phyloP scores from a whole-genome alignment of 768 basidiomycete genomes.

The Mycena albidolilacea region DNA sequence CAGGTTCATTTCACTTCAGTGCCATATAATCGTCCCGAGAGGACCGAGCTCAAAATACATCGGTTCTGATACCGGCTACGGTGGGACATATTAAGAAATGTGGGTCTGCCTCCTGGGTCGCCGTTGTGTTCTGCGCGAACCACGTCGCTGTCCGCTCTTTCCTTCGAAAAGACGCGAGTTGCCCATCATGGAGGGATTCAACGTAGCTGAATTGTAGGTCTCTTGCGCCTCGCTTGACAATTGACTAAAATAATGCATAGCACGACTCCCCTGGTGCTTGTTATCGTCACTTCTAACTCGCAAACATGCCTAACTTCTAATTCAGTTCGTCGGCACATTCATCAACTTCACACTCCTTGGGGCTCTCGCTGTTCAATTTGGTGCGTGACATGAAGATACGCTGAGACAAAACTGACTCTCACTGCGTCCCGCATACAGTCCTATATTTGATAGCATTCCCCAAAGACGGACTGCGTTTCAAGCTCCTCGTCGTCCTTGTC shows the following conservation, averaged over 20 bases:
- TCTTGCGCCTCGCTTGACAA: background rate
- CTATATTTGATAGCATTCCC: constrained; percentile 55
- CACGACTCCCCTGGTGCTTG: constrained; percentile 16
- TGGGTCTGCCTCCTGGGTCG: background rate
- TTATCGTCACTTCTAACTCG: background rate
- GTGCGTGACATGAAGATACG: background rate
- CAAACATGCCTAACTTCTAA: background rate
- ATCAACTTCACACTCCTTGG: constrained; percentile 34
- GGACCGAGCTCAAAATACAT: too few relatives aligned
- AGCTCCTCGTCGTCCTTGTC: constrained; percentile 37
- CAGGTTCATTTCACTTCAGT: too few relatives aligned
- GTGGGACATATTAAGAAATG: background rate
- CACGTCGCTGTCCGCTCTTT: constrained; percentile 2
- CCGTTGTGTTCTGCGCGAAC: background rate
- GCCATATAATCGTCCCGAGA: too few relatives aligned
- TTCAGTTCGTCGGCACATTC: constrained; percentile 34
- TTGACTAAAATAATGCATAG: background rate
- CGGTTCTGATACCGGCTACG: too few relatives aligned
- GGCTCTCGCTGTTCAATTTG: constrained; percentile 27
- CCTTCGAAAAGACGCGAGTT: background rate
- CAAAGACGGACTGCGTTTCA: constrained; percentile 31
- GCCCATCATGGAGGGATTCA: background rate
- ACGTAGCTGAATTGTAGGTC: constrained; percentile 12
- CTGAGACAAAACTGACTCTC: background rate
- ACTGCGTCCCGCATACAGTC: background rate